Conservation (phyloP, 2,329 filamentous ascomycete genomes). For the Huntiella moniliformis region DNA sequence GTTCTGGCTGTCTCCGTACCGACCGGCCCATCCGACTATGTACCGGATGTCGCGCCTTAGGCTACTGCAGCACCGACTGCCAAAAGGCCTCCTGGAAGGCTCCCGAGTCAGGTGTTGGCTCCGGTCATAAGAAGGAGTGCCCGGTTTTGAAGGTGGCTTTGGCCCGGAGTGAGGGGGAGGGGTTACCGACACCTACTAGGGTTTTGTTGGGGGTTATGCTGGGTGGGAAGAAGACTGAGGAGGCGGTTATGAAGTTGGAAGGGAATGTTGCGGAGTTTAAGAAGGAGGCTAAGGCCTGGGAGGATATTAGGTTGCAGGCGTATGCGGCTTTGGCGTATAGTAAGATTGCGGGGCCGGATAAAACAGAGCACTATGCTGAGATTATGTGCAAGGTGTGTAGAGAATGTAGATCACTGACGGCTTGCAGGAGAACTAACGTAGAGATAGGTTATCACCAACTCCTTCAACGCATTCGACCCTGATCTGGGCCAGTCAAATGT, state of each 20-base stretch:
- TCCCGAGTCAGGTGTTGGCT: not conserved
- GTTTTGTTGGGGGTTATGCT: slow-evolving; percentile 33
- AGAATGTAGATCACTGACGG: not conserved
- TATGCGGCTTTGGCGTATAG: slow-evolving; percentile 27
- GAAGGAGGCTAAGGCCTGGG: slow-evolving; percentile 21
- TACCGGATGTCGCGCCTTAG: slow-evolving; percentile 31
- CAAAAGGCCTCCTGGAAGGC: slow-evolving; percentile 34
- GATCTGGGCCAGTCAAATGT: slow-evolving; percentile 34
- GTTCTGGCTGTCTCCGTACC: slow-evolving; percentile 29
- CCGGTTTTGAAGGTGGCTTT: slow-evolving; percentile 24
- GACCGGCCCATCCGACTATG: slow-evolving; percentile 22
- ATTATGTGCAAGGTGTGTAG: slow-evolving; percentile 33
- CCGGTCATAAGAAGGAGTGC: slow-evolving; percentile 36
- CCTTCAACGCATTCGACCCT: slow-evolving; percentile 36
- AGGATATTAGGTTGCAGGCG: slow-evolving; percentile 30
- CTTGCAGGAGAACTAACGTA: not conserved
- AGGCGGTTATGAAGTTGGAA: slow-evolving; percentile 24
- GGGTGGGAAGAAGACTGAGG: slow-evolving; percentile 18
- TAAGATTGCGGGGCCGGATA: slow-evolving; percentile 19
- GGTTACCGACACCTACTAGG: slow-evolving; percentile 35
- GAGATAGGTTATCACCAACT: slow-evolving; percentile 38
- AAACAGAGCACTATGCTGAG: slow-evolving; percentile 24
- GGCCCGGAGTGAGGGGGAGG: slow-evolving; percentile 16
- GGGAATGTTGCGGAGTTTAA: slow-evolving; percentile 26
- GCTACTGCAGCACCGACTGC: slow-evolving; percentile 36